phyloP scores from a whole-genome alignment of 257 asterid genomes.

The Buddleja alternifolia region DNA sequence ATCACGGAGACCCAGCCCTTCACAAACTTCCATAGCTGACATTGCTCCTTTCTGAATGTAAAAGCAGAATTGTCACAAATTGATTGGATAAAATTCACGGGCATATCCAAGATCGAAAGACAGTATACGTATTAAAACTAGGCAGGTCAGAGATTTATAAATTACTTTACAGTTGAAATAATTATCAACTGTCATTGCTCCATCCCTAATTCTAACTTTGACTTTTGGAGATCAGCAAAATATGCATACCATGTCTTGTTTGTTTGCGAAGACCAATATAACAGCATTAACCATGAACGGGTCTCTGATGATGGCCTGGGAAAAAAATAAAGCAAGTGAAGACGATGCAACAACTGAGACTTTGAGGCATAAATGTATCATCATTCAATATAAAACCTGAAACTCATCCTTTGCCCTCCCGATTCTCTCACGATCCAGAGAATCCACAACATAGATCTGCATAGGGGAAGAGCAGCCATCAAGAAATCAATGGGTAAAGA shows the following conservation, averaged over 20 bases:
- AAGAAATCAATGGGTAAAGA: slow-evolving; percentile 6
- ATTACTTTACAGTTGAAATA: no score
- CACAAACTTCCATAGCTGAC: slow-evolving; percentile 91
- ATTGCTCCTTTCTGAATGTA: slow-evolving; percentile 87
- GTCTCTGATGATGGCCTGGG: slow-evolving; percentile 84
- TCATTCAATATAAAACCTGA: slow-evolving; percentile 61
- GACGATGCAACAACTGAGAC: slow-evolving; percentile 25
- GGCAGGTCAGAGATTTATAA: no score
- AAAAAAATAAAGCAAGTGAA: slow-evolving; percentile 33
- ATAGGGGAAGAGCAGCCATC: slow-evolving; percentile 25
- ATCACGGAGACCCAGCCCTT: slow-evolving; percentile 85
- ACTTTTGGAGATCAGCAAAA: slow-evolving; percentile 8
- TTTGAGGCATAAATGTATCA: slow-evolving; percentile 31
- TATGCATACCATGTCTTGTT: slow-evolving; percentile 86
- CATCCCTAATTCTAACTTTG: slow-evolving; percentile 1
- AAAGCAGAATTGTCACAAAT: slow-evolving; percentile 1
- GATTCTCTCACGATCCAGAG: slow-evolving; percentile 91
- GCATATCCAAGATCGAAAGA: no score
- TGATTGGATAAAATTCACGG: background rate
- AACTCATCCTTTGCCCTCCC: slow-evolving; percentile 83
- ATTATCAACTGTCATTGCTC: no score
- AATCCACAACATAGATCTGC: slow-evolving; percentile 96
- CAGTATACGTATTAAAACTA: no score
- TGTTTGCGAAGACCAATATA: slow-evolving; percentile 93
- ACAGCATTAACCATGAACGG: slow-evolving; percentile 97